These are phyloP conservation scores for Ustilago crameri DNA, from an alignment of 1,284 basidiomycete genomes.

Conservation along the genomic window DNA sequence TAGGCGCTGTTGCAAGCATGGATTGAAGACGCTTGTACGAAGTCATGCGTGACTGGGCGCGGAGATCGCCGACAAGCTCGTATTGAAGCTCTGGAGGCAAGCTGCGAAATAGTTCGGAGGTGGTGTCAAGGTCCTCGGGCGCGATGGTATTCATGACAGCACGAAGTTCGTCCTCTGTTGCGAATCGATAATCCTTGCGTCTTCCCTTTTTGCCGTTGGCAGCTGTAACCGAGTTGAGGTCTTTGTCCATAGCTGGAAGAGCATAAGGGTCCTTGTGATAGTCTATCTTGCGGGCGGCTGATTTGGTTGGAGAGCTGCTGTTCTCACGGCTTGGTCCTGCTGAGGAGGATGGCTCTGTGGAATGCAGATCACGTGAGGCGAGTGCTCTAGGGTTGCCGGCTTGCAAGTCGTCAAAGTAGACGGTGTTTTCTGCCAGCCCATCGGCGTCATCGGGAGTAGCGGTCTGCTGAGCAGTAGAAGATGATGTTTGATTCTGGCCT, in stretches of 20 bases:
- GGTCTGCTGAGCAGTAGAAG: slow-evolving; percentile 9
- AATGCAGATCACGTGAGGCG: slow-evolving; percentile 77
- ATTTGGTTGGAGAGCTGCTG: slow-evolving; percentile 70
- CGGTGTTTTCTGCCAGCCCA: slow-evolving; percentile 70
- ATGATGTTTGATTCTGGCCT: slow-evolving; percentile 11
- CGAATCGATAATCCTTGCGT: slow-evolving; percentile 63
- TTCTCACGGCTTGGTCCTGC: slow-evolving; percentile 23
- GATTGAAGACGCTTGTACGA: slow-evolving; percentile 89
- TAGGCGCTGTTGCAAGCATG: slow-evolving; percentile 84
- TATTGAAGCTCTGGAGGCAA: slow-evolving; percentile 96
- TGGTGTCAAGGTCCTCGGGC: slow-evolving; percentile 64
- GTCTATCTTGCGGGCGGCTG: slow-evolving; percentile 43
- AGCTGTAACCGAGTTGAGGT: slow-evolving; percentile 42
- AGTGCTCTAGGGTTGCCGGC: slow-evolving; percentile 23
- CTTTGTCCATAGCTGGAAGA: slow-evolving; percentile 60
- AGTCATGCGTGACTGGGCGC: slow-evolving; percentile 91
- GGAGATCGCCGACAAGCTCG: slow-evolving; percentile 95
- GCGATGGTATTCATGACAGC: slow-evolving; percentile 60
- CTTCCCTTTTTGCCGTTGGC: slow-evolving; percentile 39
- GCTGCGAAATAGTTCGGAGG: slow-evolving; percentile 76
- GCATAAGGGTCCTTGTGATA: slow-evolving; percentile 66
- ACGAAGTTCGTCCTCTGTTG: slow-evolving; percentile 64
- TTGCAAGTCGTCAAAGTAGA: slow-evolving; percentile 57
- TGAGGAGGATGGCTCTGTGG: slow-evolving; percentile 15
- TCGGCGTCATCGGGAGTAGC: slow-evolving; percentile 2